Base-by-base conservation (phyloP, 2,329 filamentous ascomycete species). In the Diplodia seriata region DNA sequence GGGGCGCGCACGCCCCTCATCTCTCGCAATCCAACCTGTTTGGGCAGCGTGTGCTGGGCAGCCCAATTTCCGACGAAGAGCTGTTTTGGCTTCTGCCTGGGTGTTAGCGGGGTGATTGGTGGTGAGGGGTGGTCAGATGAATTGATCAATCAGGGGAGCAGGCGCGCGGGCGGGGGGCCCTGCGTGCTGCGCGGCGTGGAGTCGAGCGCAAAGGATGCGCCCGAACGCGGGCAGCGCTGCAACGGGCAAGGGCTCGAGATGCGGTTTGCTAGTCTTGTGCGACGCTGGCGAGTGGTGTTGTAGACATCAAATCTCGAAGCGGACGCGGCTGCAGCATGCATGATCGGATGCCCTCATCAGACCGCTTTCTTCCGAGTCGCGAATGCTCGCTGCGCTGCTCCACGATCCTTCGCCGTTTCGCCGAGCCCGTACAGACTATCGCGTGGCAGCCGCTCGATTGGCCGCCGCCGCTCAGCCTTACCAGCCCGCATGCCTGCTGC, bases 71-170 rank as follows among this genome's bases (percentile, higher is more conserved):
- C 43, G 59, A 29, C 57, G 20, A 11, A n/a, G 33, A 5, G 18
- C 56, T 47, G 43, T 23, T 63, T 63, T 63, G 59, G 59, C 59
- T 63, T 51, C 29, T 53, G 43, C 20, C 14, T 51, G 57, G 26
- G 8, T 62, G 54, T 31, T 47, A 62, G 57, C 57, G 57, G 57
- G 57, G 31, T 63, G 59, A 63, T 63, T 63, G 59, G 59, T 49
- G 57, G 33, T 2, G 55, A 43, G 53, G 57, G 57, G 57, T 63
- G 59, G 59, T 63, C 59, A 63, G 59, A 63, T 63, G 59, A 63
- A 63, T 63, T 63, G 59, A 63, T 49, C 59, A 63, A 63, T 63
- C 59, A 63, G 59, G 59, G 59, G 59, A 63, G 43, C 43, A 11
- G 43, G 43, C 29, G 36, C 36, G 23, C 26, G 1, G 26, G 57